phyloP scores from a whole-genome alignment of 169 alveolate species.

The Cryptosporidium sp. region DNA sequence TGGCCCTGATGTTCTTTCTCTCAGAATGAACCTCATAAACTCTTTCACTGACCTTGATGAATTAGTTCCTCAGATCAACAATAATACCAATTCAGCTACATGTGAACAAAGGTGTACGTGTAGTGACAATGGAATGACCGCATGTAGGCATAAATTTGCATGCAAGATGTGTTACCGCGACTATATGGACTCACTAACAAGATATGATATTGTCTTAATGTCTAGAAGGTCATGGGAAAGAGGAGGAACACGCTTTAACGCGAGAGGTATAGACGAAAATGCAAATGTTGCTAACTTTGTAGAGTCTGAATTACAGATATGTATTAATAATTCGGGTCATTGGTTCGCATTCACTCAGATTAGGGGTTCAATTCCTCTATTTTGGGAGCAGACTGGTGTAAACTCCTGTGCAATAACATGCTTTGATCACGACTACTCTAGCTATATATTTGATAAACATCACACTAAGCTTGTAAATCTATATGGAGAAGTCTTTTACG shows the following conservation, averaged over 20 bases:
- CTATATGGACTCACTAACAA: constrained; percentile 42
- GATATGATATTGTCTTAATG: constrained; percentile 79
- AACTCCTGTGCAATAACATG: constrained; percentile 79
- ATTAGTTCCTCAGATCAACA: neutral
- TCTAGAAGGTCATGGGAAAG: constrained; percentile 91
- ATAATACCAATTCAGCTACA: neutral
- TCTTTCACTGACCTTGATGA: constrained; percentile 42
- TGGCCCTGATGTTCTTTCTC: constrained; percentile 39
- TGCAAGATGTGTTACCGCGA: constrained; percentile 64
- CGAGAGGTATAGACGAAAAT: constrained; percentile 95
- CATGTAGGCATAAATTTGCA: neutral
- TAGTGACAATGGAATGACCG: neutral
- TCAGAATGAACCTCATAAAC: constrained; percentile 49
- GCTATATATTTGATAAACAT: constrained; percentile 34
- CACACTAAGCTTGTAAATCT: constrained; percentile 5
- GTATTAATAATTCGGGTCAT: constrained; percentile 79
- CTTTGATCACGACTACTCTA: constrained; percentile 49
- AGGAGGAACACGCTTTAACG: constrained; percentile 93
- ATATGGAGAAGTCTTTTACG: constrained; percentile 58
- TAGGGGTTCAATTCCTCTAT: constrained; percentile 97
- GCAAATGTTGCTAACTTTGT: constrained; percentile 96
- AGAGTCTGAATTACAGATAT: constrained; percentile 92
- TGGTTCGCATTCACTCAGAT: constrained; percentile 85
- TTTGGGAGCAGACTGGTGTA: constrained; percentile 94
- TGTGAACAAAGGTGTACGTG: constrained; percentile 27